phyloP scores from a whole-genome alignment of 352 stramenopile genomes.

The Phytophthora pini region DNA sequence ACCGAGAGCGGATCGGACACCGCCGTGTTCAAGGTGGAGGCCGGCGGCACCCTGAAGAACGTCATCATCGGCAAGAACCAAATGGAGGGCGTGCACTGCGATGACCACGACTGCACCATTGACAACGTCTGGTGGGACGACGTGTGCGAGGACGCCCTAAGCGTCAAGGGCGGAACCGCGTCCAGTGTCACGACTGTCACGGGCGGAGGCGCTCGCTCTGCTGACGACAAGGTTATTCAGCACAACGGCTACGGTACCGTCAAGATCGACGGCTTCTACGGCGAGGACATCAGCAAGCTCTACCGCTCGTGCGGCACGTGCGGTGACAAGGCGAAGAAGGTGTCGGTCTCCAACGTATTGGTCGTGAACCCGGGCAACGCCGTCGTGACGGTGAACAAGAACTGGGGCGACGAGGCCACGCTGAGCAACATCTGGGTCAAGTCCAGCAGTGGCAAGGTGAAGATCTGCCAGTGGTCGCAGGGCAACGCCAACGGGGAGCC shows the following conservation, averaged over 20 bases:
- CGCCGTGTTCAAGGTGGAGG: slow-evolving; percentile 43
- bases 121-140: slow-evolving; percentile 20
- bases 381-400: slow-evolving; percentile 36
- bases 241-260: slow-evolving; percentile 29
- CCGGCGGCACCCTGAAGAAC: slow-evolving; percentile 18
- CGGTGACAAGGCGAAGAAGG: neutral
- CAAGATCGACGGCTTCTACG: slow-evolving; percentile 28
- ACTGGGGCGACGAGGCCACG: slow-evolving; percentile 40
- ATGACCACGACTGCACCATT: slow-evolving; percentile 13
- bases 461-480: slow-evolving; percentile 36
- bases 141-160: slow-evolving; percentile 26
- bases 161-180: slow-evolving; percentile 39
- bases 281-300: slow-evolving; percentile 22
- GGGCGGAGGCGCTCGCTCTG: slow-evolving; percentile 37
- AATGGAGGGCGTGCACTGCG: slow-evolving; percentile 21
- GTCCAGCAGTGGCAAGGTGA: slow-evolving; percentile 13
- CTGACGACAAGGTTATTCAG: slow-evolving; percentile 54
- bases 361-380: no score
- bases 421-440: slow-evolving; percentile 47
- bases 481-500: slow-evolving; percentile 24
- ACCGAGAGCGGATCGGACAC: slow-evolving; percentile 20
- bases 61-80: slow-evolving; percentile 27
- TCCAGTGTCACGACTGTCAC: slow-evolving; percentile 33
- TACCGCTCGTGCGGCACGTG: slow-evolving; percentile 28
- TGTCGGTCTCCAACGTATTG: no score